These are phyloP conservation scores for Cucumis melo DNA, from an alignment of 306 rosid species.

Conservation along the genomic window DNA sequence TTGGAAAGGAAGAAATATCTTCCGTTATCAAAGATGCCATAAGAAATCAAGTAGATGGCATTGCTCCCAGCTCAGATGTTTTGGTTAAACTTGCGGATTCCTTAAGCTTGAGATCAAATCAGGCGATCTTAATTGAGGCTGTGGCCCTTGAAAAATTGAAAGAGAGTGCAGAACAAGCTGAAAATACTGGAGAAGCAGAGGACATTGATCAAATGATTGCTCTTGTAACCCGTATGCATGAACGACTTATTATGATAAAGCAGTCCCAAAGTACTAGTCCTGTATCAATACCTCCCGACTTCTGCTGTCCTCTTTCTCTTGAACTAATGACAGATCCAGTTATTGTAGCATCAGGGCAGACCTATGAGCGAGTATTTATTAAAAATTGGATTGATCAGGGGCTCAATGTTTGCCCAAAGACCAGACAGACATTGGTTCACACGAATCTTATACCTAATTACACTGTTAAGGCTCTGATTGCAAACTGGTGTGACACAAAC, in stretches of 20 bases:
- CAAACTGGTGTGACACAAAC: conserved; percentile 94
- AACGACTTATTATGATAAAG: conserved; percentile 51
- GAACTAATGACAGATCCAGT: conserved; percentile 99
- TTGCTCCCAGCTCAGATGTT: conserved; percentile 56
- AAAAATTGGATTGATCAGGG: conserved; percentile 89
- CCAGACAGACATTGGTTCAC: conserved; percentile 82
- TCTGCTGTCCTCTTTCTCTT: conserved; percentile 96
- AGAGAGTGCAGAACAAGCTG: conserved; percentile 92
- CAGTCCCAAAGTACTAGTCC: conserved; percentile 70
- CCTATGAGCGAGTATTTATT: conserved; percentile 82
- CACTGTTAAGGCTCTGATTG: conserved; percentile 95
- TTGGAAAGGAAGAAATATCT: conserved; percentile 50
- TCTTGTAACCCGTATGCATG: conserved; percentile 63
- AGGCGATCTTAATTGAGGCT: conserved; percentile 90
- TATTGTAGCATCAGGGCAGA: conserved; percentile 97
- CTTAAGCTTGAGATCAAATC: conserved; percentile 57
- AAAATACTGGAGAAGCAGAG: conserved; percentile 70
- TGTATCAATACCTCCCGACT: conserved; percentile 81
- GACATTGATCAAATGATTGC: conserved; percentile 66
- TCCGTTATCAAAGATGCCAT: conserved; percentile 51
- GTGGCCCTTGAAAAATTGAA: conserved; percentile 92
- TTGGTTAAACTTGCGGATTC: conserved; percentile 61
- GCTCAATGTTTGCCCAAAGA: conserved; percentile 93
- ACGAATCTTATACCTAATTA: conserved; percentile 82
- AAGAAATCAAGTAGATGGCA: conserved; percentile 46